phyloP scores from a whole-genome alignment of 306 rosid species.

The Amphicarpaea edgeworthii region DNA sequence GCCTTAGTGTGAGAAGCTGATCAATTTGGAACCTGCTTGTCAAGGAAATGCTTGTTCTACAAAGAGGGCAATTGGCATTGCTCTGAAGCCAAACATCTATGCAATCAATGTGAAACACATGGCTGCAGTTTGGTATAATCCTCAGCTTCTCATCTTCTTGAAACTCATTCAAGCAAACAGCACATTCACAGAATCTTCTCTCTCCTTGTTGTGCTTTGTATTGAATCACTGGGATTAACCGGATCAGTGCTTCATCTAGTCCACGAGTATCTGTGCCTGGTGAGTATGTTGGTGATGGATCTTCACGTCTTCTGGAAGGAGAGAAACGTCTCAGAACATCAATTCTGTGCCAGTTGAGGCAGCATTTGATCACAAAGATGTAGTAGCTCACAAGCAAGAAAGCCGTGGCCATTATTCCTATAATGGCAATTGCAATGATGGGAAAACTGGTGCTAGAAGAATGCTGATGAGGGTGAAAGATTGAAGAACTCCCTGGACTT shows the following conservation, averaged over 20 bases:
- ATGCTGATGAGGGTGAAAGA: slow-evolving; percentile 55
- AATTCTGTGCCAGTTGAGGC: slow-evolving; percentile 94
- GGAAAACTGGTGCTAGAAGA: slow-evolving; percentile 74
- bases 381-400: slow-evolving; percentile 88
- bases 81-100: slow-evolving; percentile 93
- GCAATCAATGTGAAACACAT: slow-evolving; percentile 91
- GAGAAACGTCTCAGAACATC: slow-evolving; percentile 81
- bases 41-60: slow-evolving; percentile 77
- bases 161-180: slow-evolving; percentile 91
- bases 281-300: slow-evolving; percentile 47
- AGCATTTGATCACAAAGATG: slow-evolving; percentile 95
- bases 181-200: slow-evolving; percentile 66
- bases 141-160: slow-evolving; percentile 78
- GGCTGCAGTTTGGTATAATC: slow-evolving; percentile 83
- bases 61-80: slow-evolving; percentile 97
- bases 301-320: slow-evolving; percentile 60
- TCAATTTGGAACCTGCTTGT: slow-evolving; percentile 52
- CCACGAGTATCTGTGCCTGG: slow-evolving; percentile 61
- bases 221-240: slow-evolving; percentile 78
- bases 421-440: slow-evolving; percentile 86
- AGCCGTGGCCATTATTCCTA: slow-evolving; percentile 91
- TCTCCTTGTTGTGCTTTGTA: slow-evolving; percentile 61
- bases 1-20: slow-evolving; percentile 54
- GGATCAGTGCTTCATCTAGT: slow-evolving; percentile 77
- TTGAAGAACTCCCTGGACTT: slow-evolving; percentile 57